Evolutionary conservation across 2,329 filamentous ascomycete species (phyloP).

Genomic region (Coleophoma crateriformis): DNA sequence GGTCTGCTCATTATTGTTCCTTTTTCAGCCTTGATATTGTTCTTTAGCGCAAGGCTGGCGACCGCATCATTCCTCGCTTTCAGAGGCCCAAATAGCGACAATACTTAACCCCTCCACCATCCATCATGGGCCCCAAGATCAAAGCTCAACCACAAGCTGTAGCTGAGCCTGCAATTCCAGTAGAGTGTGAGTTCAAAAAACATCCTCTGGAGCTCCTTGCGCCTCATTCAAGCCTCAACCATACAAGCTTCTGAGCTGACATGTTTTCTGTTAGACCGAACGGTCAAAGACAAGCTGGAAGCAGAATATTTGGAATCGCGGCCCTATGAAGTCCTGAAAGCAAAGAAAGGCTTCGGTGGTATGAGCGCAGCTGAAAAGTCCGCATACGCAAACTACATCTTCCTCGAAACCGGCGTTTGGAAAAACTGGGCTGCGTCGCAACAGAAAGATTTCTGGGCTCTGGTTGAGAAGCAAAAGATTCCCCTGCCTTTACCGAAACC

Average conservation of each 20-base stretch:
- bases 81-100: slow-evolving; percentile 7
- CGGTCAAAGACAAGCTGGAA: slow-evolving; percentile 19
- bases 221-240: no score
- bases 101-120: slow-evolving; percentile 7
- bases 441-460: slow-evolving; percentile 22
- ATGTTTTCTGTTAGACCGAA: slow-evolving; percentile 11
- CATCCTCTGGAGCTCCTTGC: background rate
- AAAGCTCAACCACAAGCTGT: slow-evolving; percentile 14
- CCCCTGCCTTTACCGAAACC: slow-evolving; percentile 19
- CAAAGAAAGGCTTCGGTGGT: slow-evolving; percentile 13
- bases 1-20: slow-evolving; percentile 16
- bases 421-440: slow-evolving; percentile 12
- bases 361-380: slow-evolving; percentile 18
- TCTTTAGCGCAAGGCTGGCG: slow-evolving; percentile 8
- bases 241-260: background rate
- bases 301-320: slow-evolving; percentile 18
- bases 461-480: slow-evolving; percentile 17
- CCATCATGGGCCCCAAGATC: slow-evolving; percentile 21
- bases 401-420: slow-evolving; percentile 20
- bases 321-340: slow-evolving; percentile 15
- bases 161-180: slow-evolving; percentile 3
- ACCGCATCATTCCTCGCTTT: slow-evolving; percentile 10
- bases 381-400: slow-evolving; percentile 14
- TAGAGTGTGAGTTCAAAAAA: slow-evolving; percentile 13
- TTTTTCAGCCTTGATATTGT: background rate